phyloP scores from a whole-genome alignment of 805 yeast species.

The Vanderwaltozyma polyspora region DNA sequence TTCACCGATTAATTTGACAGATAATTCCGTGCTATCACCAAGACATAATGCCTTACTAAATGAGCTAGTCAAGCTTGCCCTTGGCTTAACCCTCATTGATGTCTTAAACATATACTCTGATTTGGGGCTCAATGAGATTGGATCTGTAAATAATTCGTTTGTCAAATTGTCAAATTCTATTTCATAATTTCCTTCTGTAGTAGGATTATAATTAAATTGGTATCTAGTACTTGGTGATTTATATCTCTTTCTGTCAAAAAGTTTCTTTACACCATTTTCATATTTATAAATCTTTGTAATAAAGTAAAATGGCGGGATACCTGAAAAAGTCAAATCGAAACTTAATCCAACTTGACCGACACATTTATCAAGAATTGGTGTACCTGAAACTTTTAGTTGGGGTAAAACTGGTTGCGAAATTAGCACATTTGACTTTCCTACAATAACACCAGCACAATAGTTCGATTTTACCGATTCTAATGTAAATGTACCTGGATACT shows the following conservation, averaged over 20 bases:
- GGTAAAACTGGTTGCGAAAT: constrained; percentile 53
- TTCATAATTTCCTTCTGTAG: constrained; percentile 68
- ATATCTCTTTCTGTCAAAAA: constrained; percentile 29
- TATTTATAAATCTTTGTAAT: constrained; percentile 50
- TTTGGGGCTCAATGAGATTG: constrained; percentile 26
- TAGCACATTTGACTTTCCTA: constrained; percentile 42
- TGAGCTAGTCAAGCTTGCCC: constrained; percentile 30
- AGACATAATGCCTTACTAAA: constrained; percentile 32
- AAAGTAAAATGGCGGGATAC: constrained; percentile 74
- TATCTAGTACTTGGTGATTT: constrained; percentile 35
- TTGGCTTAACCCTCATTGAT: constrained; percentile 61
- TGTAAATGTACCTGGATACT: constrained; percentile 55
- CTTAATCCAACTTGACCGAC: constrained; percentile 83
- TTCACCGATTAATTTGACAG: constrained; percentile 61
- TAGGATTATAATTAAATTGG: constrained; percentile 62
- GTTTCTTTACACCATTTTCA: constrained; percentile 27
- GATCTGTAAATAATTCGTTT: constrained; percentile 50
- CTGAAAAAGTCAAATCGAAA: constrained; percentile 57
- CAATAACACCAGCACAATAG: constrained; percentile 55
- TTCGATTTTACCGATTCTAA: constrained; percentile 44
- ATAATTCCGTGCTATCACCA: constrained; percentile 36
- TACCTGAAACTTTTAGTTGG: constrained; percentile 30
- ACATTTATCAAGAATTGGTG: constrained; percentile 69
- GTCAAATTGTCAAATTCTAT: constrained; percentile 55
- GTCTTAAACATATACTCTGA: constrained; percentile 49